phyloP scores from a whole-genome alignment of 2,329 filamentous ascomycete genomes.

The Leptographium procerum region DNA sequence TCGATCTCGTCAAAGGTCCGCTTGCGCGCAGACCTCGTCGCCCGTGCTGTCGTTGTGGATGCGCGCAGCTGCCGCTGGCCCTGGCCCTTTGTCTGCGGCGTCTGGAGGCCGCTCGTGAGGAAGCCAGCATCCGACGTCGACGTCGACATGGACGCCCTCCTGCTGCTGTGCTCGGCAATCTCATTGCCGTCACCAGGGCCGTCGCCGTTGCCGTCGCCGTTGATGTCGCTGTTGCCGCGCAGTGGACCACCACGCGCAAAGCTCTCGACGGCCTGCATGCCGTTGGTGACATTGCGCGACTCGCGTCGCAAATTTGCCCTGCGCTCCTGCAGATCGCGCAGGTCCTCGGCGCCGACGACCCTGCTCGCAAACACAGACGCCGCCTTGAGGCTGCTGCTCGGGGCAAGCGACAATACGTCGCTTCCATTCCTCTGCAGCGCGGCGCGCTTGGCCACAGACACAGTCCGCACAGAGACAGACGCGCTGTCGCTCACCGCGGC shows the following conservation, averaged over 20 bases:
- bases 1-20: constrained; percentile 44
- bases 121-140: neutral
- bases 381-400: neutral
- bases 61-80: constrained; percentile 13
- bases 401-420: neutral
- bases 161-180: too few relatives aligned
- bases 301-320: constrained; percentile 17
- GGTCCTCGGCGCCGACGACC: neutral
- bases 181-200: too few relatives aligned
- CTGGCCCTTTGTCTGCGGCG: constrained; percentile 1
- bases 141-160: neutral
- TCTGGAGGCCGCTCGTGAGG: constrained; percentile 4
- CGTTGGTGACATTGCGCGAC: constrained; percentile 23
- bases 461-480: constrained; percentile 6
- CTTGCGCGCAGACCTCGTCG: constrained; percentile 39
- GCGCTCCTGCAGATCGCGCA: constrained; percentile 9
- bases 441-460: constrained; percentile 7
- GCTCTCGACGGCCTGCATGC: constrained; percentile 24
- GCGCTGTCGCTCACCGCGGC: constrained; percentile 7
- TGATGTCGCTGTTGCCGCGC: neutral
- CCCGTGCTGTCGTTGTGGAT: constrained; percentile 25
- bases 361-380: neutral
- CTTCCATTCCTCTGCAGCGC: constrained; percentile 2
- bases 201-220: neutral
- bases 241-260: constrained; percentile 21